Evolutionary conservation across 2,329 filamentous ascomycete species (phyloP).

Genomic region (Alternaria novae-zelandiae): DNA sequence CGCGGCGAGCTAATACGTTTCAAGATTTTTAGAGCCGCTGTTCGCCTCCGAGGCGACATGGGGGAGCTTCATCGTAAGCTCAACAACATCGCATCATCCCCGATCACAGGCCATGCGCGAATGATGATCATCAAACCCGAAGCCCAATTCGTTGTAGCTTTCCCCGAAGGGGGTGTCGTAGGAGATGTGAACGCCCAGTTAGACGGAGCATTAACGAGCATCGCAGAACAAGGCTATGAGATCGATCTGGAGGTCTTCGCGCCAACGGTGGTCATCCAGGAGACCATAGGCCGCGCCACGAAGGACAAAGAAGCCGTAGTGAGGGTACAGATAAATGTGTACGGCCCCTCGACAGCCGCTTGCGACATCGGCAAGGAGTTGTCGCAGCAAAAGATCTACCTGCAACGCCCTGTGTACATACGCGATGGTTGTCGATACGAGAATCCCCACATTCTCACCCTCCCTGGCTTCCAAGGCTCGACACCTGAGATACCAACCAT

Average conservation of each 20-base stretch:
- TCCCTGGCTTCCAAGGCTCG: conserved; percentile 12
- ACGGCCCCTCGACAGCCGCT: conserved; percentile 17
- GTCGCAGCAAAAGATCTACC: conserved; percentile 29
- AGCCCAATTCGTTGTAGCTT: conserved; percentile 18
- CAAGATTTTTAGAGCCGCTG: conserved; percentile 23
- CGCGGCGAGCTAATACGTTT: background rate
- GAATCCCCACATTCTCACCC: conserved; percentile 35
- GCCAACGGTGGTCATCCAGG: conserved; percentile 22
- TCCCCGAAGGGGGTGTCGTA: conserved; percentile 16
- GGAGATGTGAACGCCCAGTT: conserved; percentile 30
- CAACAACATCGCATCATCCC: conserved; percentile 1
- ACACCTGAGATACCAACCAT: background rate
- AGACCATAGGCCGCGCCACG: conserved; percentile 27
- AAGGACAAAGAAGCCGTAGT: conserved; percentile 35
- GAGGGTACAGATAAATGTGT: conserved; percentile 35
- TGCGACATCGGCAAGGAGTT: conserved; percentile 24
- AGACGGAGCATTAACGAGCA: conserved; percentile 21
- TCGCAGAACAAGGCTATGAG: conserved; percentile 17
- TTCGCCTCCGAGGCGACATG: conserved; percentile 36
- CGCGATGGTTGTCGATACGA: conserved; percentile 24
- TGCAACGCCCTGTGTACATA: conserved; percentile 31
- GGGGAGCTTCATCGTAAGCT: conserved; percentile 22
- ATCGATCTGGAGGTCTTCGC: conserved; percentile 34
- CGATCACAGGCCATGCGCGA: conserved; percentile 23
- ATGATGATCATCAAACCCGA: conserved; percentile 18